A percentile compares a stretch with the other conserved stretches of the same genome.
These are phyloP conservation scores for Scorias spongiosa DNA, from an alignment of 2,329 filamentous ascomycete species.

Conservation along the genomic window DNA sequence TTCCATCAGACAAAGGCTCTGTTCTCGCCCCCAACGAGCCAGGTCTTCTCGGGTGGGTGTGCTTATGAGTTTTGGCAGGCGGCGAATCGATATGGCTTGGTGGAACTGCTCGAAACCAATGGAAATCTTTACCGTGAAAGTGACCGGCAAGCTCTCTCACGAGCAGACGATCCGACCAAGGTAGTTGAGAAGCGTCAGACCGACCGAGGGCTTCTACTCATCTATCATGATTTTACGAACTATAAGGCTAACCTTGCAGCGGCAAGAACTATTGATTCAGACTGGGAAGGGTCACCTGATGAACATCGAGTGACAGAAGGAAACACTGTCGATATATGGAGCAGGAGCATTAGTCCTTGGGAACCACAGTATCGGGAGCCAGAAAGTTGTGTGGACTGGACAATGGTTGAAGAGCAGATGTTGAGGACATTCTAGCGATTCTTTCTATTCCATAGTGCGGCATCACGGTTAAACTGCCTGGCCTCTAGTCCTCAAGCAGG, in stretches of 20 bases:
- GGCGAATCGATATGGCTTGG: constrained; percentile 4
- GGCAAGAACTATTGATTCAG: neutral
- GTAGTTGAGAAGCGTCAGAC: constrained; percentile 5
- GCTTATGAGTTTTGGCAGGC: constrained; percentile 4
- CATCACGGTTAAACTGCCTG: too few relatives aligned
- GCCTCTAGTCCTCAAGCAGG: too few relatives aligned
- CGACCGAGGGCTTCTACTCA: constrained; percentile 2
- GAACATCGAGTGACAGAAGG: neutral
- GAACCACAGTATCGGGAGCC: neutral
- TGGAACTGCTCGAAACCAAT: neutral
- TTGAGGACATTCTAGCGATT: too few relatives aligned
- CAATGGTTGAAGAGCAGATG: neutral
- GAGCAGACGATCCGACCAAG: neutral
- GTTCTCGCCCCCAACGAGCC: constrained; percentile 3
- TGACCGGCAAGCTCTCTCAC: neutral
- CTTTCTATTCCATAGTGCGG: too few relatives aligned
- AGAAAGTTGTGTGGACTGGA: constrained; percentile 1
- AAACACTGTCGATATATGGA: too few relatives aligned
- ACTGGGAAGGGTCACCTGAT: neutral
- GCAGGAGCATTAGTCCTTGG: neutral
- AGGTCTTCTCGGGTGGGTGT: constrained; percentile 7
- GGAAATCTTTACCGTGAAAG: neutral
- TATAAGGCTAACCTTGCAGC: constrained; percentile 5
- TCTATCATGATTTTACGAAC: constrained; percentile 8
- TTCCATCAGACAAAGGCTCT: constrained; percentile 4